Evolutionary conservation across 768 basidiomycete species (phyloP), one percentile per base, ranked within the genome.

Genomic region (Leucosporidium yakuticum): DNA sequence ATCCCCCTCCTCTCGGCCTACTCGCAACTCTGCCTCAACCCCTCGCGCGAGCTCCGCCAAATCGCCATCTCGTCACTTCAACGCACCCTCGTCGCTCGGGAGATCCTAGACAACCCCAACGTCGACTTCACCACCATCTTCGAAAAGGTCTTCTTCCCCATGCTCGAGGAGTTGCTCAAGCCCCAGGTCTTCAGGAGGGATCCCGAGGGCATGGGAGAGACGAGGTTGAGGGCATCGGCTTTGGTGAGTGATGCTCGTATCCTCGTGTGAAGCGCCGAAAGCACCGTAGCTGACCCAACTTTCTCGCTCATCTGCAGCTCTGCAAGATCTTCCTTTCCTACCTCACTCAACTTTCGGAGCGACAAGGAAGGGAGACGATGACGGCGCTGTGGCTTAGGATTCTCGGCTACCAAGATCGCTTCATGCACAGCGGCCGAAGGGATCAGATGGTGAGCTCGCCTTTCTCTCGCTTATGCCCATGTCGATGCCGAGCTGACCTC

Each of bases 311-410:
- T 44, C 34, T 5, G 17, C 14, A 44, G n/a, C 50, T 71, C 31
- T 96, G 93, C 83, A 96, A 96, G 80, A 85, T 87, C 17, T 98
- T 99, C 80, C 88, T 98, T 84, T 91, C 95, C 74, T 89, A 92
- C 67, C 73, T 78, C 20, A 64, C 67, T 25, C 71, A 77, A 58
- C 60, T 73, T 32, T 64, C 65, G n/a, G 71, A 74, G 62, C 65
- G 65, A 25, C 70, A 75, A 25, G 74, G 70, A 1, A 67, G 75
- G 63, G 64, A 64, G 32, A 88, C 92, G 70, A 82, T 91, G 51
- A 84, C 88, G 19, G 81, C 88, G 34, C 77, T 94, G 53, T 98
- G 95, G 89, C 87, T 93, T 71, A 86, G 88, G 73, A 88, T 98
- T 20, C 80, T 99, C 64, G 94, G 95, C 75, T 81, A 90, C 64